Evolutionary conservation across 352 stramenopile species (phyloP).

Genomic region (Phytopythium sindhum): DNA sequence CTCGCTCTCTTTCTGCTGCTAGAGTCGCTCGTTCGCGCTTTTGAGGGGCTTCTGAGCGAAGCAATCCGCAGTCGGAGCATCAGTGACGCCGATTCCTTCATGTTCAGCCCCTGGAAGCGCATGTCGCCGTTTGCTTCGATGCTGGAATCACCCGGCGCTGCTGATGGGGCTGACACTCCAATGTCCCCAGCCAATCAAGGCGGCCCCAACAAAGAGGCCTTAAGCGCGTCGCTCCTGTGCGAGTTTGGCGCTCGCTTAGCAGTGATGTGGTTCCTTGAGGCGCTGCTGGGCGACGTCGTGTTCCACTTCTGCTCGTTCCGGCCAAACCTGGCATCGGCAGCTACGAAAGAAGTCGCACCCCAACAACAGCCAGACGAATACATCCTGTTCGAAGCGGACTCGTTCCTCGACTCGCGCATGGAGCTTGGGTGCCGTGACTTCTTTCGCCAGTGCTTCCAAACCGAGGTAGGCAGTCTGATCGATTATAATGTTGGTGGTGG

Average conservation of each 20-base stretch:
- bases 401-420: constrained; percentile 56
- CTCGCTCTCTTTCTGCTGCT: constrained; percentile 1
- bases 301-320: constrained; percentile 64
- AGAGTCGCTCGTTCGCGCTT: constrained; percentile 51
- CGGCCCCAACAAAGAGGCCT: neutral
- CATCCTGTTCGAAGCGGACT: constrained; percentile 60
- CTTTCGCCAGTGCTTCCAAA: constrained; percentile 75
- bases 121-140: neutral
- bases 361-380: constrained; percentile 19
- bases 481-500: neutral
- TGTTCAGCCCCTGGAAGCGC: constrained; percentile 29
- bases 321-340: constrained; percentile 20
- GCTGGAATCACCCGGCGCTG: neutral
- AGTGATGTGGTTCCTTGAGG: constrained; percentile 53
- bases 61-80: constrained; percentile 36
- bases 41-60: constrained; percentile 42
- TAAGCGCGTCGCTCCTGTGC: neutral
- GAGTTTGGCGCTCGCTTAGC: constrained; percentile 34
- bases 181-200: neutral
- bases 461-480: constrained; percentile 33
- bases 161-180: neutral
- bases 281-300: constrained; percentile 57
- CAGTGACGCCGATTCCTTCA: constrained; percentile 38
- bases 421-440: constrained; percentile 76
- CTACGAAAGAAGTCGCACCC: neutral